phyloP scores from a whole-genome alignment of 2,329 filamentous ascomycete genomes.

The Botrytis elliptica region DNA sequence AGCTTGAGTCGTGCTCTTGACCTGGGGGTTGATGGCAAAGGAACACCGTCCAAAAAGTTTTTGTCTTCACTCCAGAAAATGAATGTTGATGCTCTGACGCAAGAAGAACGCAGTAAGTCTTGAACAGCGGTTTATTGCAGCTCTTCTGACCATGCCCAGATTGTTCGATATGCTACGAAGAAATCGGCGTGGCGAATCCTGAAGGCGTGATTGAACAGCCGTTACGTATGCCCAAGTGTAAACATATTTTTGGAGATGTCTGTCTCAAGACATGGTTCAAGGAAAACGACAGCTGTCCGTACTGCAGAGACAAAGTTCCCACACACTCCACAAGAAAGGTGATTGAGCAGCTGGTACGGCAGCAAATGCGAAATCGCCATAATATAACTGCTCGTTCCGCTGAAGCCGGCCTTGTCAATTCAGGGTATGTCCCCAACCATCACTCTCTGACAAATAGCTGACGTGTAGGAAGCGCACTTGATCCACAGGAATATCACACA shows the following conservation, averaged over 20 bases:
- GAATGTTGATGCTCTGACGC: conserved; percentile 33
- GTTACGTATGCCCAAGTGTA: conserved; percentile 59
- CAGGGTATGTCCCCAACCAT: neutral
- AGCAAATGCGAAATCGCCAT: neutral
- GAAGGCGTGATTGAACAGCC: conserved; percentile 58
- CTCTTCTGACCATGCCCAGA: conserved; percentile 42
- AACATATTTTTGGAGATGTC: conserved; percentile 62
- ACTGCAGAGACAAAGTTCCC: conserved; percentile 61
- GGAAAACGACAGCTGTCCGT: conserved; percentile 62
- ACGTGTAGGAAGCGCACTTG: conserved; percentile 4
- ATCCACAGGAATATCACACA: conserved; percentile 6
- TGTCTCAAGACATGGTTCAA: conserved; percentile 67
- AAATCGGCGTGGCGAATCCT: conserved; percentile 55
- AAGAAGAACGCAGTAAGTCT: conserved; percentile 36
- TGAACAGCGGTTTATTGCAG: neutral
- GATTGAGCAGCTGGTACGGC: conserved; percentile 15
- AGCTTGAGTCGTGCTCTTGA: neutral
- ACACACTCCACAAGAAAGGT: conserved; percentile 43
- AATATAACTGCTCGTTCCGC: neutral
- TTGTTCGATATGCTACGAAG: conserved; percentile 65
- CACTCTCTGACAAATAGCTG: neutral
- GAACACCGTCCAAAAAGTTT: conserved; percentile 34
- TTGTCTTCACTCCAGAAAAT: conserved; percentile 36
- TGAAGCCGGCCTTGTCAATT: neutral
- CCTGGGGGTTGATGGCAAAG: conserved; percentile 25